These are phyloP conservation scores for Tolypocladium tundrense DNA, from an alignment of 2,329 filamentous ascomycete species.

Conservation along the genomic window DNA sequence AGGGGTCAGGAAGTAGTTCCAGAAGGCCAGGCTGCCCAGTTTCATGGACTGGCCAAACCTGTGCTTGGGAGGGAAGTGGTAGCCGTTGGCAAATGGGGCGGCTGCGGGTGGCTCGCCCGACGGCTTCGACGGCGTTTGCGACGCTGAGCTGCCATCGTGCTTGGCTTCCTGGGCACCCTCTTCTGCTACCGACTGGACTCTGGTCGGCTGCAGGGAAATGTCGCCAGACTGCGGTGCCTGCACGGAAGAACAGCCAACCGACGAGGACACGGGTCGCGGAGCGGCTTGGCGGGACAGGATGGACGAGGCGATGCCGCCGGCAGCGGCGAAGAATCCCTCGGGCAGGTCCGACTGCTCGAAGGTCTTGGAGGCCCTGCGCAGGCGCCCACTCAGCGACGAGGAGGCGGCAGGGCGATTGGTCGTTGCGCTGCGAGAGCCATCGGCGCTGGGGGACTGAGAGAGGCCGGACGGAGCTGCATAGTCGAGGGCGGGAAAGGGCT, in stretches of 20 bases:
- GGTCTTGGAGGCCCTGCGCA: constrained; percentile 21
- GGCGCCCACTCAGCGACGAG: constrained; percentile 19
- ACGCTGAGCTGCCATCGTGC: constrained; percentile 7
- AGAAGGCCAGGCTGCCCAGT: constrained; percentile 51
- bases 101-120: constrained; percentile 17
- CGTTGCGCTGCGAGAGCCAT: constrained; percentile 2
- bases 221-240: neutral
- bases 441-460: neutral
- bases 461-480: constrained; percentile 4
- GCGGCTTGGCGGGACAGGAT: constrained; percentile 17
- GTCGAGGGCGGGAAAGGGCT: constrained; percentile 16
- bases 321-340: constrained; percentile 36
- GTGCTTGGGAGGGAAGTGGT: constrained; percentile 54
- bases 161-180: constrained; percentile 1
- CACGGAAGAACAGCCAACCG: constrained; percentile 8
- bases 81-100: constrained; percentile 48
- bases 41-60: constrained; percentile 47
- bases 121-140: constrained; percentile 8
- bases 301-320: constrained; percentile 33
- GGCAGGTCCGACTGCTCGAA: constrained; percentile 38
- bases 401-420: constrained; percentile 17
- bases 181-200: neutral
- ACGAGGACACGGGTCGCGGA: constrained; percentile 7
- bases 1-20: constrained; percentile 64
- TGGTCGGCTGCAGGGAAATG: neutral